Evolutionary conservation across 208 protist species (phyloP), one percentile per base, ranked within the genome.

Genomic region (Acanthamoeba healyi): DNA sequence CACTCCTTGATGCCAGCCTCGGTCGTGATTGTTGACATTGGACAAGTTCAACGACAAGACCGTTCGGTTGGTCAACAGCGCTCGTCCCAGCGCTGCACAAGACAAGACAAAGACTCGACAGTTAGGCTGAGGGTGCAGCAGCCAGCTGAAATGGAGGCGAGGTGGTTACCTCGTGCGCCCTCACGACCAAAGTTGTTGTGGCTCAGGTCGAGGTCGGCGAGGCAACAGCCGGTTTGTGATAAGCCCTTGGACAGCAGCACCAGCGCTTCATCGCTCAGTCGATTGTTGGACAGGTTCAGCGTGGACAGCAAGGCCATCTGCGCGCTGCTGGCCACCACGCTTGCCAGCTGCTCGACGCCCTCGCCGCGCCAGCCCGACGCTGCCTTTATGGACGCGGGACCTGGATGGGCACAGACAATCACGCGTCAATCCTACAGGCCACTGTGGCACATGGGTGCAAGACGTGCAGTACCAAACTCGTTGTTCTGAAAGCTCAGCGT

Each of bases 181-280:
- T 91, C 84, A 15, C 61, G 51, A 26, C 84, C 84, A 51, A 91
- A 91, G 84, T 63, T 70, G 42, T 91, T 91, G 61, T 51, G 51
- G 56, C 61, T 91, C 9, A 91, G 54, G n/a, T 91, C 84, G 51
- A 91, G 61, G 0, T 74, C 58, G 29, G 54, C n/a, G 0, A 91
- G 84, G 0, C 38, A 3, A 38, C 77, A 86, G 36, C 58, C 84
- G 15, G 51, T 26, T 10, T 91, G 51, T 2, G 84, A 6, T 24
- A 91, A n/a, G 40, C 58, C 84, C 58, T 65, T 91, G n/a, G 84
- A 32, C 54, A 91, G 84, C n/a, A 91, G 61, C 36, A 74, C 61
- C 61, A 91, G 56, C 2, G 84, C 51, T 14, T 91, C 84, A 34
- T 91, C 84, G 29, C 40, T 91, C 32, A 91, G 61, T 34, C 84